Evolutionary conservation across 495 filamentous ascomycete species (phyloP), one percentile per base, ranked within the genome.

Genomic region (Penicillium canescens): DNA sequence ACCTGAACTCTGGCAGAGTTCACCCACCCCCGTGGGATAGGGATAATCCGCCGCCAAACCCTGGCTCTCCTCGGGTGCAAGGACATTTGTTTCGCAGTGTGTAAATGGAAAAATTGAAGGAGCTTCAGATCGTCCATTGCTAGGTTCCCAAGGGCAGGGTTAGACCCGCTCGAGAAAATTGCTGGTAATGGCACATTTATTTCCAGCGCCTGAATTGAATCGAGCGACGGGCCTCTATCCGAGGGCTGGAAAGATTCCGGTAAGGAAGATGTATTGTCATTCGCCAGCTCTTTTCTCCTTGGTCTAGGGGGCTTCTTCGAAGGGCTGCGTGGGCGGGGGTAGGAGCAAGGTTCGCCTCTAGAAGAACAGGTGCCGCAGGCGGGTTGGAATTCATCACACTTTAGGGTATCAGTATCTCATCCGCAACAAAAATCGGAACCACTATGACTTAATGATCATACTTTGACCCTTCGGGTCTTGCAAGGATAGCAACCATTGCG

Each of bases 301-400:
- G 42, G 14, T 28, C 46, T 49, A 4, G 35, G 23, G 3, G 36
- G 20, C 5, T 39, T 36, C 18, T 18, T 49, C 20, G 18, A 13
- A 38, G 47, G 1, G 2, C 33, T 13, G 50, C 41, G 31, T 31
- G 37, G 20, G 43, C 0, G 44, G 13, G 47, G 57, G 34, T 42
- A 60, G 21, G 34, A 36, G 38, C 57, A 60, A 3, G 33, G 39
- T 21, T 60, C 57, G 4, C 47, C 31, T 16, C 57, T 37, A 14
- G 39, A 28, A 36, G 20, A 37, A 33, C 57, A 60, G 28, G 57
- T 34, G 28, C 52, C 47, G 23, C 57, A 60, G 2, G 35, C 39
- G 11, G 57, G 57, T 35, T 39, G 46, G 12, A 47, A 35, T 18
- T 60, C 57, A 38, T 60, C 57, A 35, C 57, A 60, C 57, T 60